Evolutionary conservation across 805 yeast species (phyloP), one percentile per base, ranked within the genome.

Genomic region (Henningerozyma blattae): DNA sequence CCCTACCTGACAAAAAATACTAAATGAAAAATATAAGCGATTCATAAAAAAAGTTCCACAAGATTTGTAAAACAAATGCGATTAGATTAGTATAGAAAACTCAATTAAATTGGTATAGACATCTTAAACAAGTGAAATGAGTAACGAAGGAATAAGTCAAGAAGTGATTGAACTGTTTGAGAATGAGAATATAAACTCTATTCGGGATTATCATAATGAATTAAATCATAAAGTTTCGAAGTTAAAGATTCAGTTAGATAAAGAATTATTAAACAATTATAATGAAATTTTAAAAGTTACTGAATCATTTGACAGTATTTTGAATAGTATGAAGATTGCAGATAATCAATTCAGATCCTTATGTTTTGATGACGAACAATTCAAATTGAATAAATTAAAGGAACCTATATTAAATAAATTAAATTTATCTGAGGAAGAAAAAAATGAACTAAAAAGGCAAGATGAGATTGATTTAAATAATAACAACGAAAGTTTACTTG

Each of bases 291-390:
- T 55, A 18, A 35, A 38, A n/a, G 48, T 52, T 6, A 52, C 56
- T 3, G 42, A 42, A 28, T 39, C 39, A 5, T 48, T 53, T 6
- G 36, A 36, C 7, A 15, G 17, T 3, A 27, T 55, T 30, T 35
- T 40, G 28, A 34, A 27, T 22, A 33, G 35, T 1, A 30, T 52
- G 32, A 46, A 42, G 26, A 34, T 14, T 3, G 39, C 42, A 2
- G 58, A 55, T 28, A 30, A 36, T 2, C 37, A 44, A 6, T 46
- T 55, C 27, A 43, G 46, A 42, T 47, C 46, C 4, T 37, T 55
- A n/a, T 55, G 60, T 35, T 55, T 55, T 29, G 40, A 49, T 30
- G 60, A 55, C 37, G 41, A 44, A 14, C 9, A 24, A 8, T 50
- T 34, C 36, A 46, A 44, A 25, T 31, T 52, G 15, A 40, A 37